Base-by-base conservation (phyloP, 495 filamentous ascomycete species). In the Penicillium nucicola region DNA sequence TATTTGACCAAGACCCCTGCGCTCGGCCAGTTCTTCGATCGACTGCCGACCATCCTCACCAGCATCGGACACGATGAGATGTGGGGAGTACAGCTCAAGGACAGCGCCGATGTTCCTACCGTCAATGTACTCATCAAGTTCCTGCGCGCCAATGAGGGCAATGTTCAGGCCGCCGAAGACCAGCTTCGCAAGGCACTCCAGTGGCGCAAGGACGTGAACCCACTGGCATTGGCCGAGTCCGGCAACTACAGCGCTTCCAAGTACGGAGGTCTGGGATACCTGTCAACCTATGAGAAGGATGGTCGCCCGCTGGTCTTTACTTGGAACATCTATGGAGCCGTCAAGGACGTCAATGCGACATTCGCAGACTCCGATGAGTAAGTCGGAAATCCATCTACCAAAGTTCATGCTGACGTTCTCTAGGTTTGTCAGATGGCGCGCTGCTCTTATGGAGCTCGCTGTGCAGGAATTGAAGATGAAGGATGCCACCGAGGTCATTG, bases 51-150 rank as follows among this genome's bases (percentile, higher is more conserved):
- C 35, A 72, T 86, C 46, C 62, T 84, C 41, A 60, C 62, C 20
- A 69, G 72, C 28, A 68, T 77, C 7, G 69, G 70, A 22, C 77
- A 92, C 60, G 62, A 68, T 33, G 88, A 93, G 66, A 83, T 95
- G 72, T 96, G 89, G 84, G 90, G 90, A 11, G 79, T 96, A 8
- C 48, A 64, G 30, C 66, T 82, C 39, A 74, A 75, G 42, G 78
- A 82, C 34, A 72, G 72, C 13, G 69, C 60, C 5, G 79, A 88
- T 58, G 72, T 91, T 36, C 84, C 82, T 37, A 92, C 85, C n/a
- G 82, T 83, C 58, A 83, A 95, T 51, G 79, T 96, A 38, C 68
- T 95, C 43, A 89, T 95, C 61, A 96, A 96, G 72, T 96, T 90
- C 69, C 81, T 96, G 25, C 87, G 90, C 48, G 91, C 90, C 57